phyloP scores from a whole-genome alignment of 1,284 basidiomycete species.

The Cryptococcus sp. region DNA sequence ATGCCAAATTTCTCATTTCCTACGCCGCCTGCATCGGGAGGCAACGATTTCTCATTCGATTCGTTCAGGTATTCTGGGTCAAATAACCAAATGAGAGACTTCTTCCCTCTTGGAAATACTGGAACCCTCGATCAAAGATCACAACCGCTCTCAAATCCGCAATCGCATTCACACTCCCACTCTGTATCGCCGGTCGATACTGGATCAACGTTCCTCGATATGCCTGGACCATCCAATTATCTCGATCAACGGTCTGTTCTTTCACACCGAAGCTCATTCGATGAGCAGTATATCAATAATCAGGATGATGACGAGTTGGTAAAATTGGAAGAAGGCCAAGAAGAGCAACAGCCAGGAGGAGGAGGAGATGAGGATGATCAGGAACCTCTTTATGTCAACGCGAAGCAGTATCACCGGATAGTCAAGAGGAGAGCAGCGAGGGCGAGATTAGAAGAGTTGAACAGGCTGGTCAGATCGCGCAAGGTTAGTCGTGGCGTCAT shows the following conservation, averaged over 20 bases:
- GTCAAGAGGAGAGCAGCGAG: constrained; percentile 84
- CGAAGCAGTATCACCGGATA: constrained; percentile 95
- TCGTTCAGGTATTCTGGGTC: neutral
- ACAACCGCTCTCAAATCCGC: constrained; percentile 5
- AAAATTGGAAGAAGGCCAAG: constrained; percentile 13
- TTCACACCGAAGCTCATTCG: constrained; percentile 3
- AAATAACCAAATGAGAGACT: neutral
- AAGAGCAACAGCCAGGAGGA: constrained; percentile 22
- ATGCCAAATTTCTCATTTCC: constrained; percentile 1
- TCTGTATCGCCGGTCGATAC: neutral
- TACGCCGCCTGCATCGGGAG: constrained; percentile 3
- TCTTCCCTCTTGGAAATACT: neutral
- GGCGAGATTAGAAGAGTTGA: constrained; percentile 83
- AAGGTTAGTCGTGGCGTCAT: constrained; percentile 59
- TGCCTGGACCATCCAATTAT: constrained; percentile 31
- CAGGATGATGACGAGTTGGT: constrained; percentile 19
- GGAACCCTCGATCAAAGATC: constrained; percentile 5
- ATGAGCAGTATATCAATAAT: constrained; percentile 8
- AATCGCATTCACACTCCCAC: constrained; percentile 2
- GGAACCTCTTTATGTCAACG: constrained; percentile 93
- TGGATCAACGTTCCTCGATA: constrained; percentile 28
- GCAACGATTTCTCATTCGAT: neutral
- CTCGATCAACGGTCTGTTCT: neutral
- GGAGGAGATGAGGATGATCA: constrained; percentile 60
- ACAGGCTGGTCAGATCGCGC: constrained; percentile 80